Base-by-base conservation (phyloP, 805 yeast genomes). In the Suhomyces faveliae region DNA sequence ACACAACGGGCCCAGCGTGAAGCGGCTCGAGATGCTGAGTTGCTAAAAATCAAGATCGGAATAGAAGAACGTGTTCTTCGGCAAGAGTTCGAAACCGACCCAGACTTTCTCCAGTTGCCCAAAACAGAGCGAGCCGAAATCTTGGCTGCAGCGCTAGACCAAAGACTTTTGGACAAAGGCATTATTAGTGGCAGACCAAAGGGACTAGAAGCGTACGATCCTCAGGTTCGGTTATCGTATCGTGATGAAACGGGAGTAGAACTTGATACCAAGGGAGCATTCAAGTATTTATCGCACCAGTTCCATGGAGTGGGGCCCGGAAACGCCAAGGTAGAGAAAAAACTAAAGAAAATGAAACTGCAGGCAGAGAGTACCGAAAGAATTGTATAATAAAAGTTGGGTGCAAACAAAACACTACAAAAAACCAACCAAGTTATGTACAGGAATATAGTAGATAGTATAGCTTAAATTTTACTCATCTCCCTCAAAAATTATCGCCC, bases 201-300 rank as follows among this genome's bases (percentile, higher is more conserved):
- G 37, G 51, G 45, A 30, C 63, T 62, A 24, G 52, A 56, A 8
- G 48, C 57, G 37, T 77, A 79, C 54, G 72, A 71, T 29, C 84
- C 84, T 0, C 57, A 70, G 17, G 76, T 83, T n/a, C 65, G 68
- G 20, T 57, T 89, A 3, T 75, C 72, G 21, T 86, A 88, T 62
- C 75, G 71, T 15, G 95, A 88, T 60, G 84, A 80, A 21, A 56
- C 65, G 2, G 96, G 96, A 0, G 70, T 78, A 25, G 70, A 71
- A 17, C 64, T 89, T 22, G 67, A 74, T 24, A 73, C 83, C 3
- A 87, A 85, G 58, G 84, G 84, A 50, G 96, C 96, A 1, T 89
- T 79, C 70, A 88, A 87, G 66, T 79, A 79, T 51, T 66, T 88
- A 41, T 85, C 94, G 2, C 91, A 85, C 52, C 80, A 82, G 53